Percentiles rank a stretch among this genome's conserved stretches.
Evolutionary conservation across 2,329 filamentous ascomycete genomes (phyloP).

Genomic region (Alternaria viburni): DNA sequence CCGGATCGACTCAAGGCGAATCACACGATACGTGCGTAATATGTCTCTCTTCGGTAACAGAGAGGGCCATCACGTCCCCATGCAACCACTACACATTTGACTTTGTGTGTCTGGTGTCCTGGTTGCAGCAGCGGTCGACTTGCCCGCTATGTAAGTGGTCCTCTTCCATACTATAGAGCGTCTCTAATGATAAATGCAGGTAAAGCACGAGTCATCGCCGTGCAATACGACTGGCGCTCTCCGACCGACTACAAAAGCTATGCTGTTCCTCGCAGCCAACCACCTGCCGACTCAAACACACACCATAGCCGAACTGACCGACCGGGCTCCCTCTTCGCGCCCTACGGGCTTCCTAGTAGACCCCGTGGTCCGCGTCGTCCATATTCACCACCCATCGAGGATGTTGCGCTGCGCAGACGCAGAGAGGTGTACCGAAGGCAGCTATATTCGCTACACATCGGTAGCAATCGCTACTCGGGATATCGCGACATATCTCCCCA

Average conservation of each 20-base stretch:
- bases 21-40: constrained; percentile 71
- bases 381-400: constrained; percentile 35
- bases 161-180: background rate
- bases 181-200: constrained; percentile 40
- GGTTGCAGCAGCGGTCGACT: constrained; percentile 73
- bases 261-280: constrained; percentile 51
- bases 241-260: constrained; percentile 65
- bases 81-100: constrained; percentile 85
- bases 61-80: constrained; percentile 73
- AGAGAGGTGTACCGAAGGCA: constrained; percentile 74
- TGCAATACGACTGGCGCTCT: constrained; percentile 69
- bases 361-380: constrained; percentile 23
- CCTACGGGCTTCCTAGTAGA: constrained; percentile 25
- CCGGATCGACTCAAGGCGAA: constrained; percentile 19
- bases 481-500: constrained; percentile 76
- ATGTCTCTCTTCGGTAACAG: constrained; percentile 78
- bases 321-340: constrained; percentile 17
- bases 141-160: constrained; percentile 80
- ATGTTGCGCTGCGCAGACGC: constrained; percentile 64
- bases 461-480: constrained; percentile 76
- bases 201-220: constrained; percentile 60
- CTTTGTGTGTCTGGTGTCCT: constrained; percentile 81
- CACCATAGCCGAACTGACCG: background rate
- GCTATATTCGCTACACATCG: constrained; percentile 81
- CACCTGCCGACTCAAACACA: constrained; percentile 1